Conservation (phyloP, 225 moss, liverwort and hornwort species). For the Bryum argenteum region DNA sequence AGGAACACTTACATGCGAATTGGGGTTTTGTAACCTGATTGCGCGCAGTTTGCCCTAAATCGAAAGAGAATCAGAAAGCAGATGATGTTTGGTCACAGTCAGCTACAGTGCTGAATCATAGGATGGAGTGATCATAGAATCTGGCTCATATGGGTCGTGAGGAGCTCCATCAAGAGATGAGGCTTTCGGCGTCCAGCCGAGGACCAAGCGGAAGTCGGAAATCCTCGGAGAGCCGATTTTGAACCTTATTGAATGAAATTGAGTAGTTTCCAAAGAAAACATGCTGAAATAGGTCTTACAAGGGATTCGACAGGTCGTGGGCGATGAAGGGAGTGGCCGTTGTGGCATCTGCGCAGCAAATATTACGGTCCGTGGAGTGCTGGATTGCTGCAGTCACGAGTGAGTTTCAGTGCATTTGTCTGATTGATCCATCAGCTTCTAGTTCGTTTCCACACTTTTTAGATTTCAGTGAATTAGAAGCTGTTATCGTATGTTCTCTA, state of each 20-base stretch:
- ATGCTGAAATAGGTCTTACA: conserved; percentile 13
- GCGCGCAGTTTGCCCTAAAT: conserved; percentile 4
- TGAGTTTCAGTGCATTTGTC: conserved; percentile 35
- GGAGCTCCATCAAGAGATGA: conserved; percentile 31
- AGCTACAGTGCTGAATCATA: conserved; percentile 3
- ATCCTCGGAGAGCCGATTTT: conserved; percentile 38
- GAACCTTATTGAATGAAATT: conserved; percentile 19
- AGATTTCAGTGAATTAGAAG: conserved; percentile 11
- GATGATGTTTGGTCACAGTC: not conserved
- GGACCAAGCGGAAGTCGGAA: conserved; percentile 30
- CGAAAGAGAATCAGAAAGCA: conserved; percentile 54
- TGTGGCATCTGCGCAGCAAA: conserved; percentile 81
- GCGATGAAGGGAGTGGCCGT: conserved; percentile 57
- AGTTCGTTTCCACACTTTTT: conserved; percentile 26
- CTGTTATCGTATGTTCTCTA: conserved; percentile 25
- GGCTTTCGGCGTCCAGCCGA: conserved; percentile 28
- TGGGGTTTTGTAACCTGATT: conserved; percentile 6
- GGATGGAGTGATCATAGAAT: conserved; percentile 38
- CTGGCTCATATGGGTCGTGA: conserved; percentile 30
- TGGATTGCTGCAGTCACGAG: conserved; percentile 96
- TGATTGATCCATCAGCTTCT: conserved; percentile 16
- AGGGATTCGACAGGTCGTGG: conserved; percentile 49
- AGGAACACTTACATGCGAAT: not conserved
- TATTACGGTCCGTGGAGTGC: conserved; percentile 68
- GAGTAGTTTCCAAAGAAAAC: conserved; percentile 8